Base-by-base conservation (phyloP, 352 stramenopile genomes). In the Globisporangium mamillatum region DNA sequence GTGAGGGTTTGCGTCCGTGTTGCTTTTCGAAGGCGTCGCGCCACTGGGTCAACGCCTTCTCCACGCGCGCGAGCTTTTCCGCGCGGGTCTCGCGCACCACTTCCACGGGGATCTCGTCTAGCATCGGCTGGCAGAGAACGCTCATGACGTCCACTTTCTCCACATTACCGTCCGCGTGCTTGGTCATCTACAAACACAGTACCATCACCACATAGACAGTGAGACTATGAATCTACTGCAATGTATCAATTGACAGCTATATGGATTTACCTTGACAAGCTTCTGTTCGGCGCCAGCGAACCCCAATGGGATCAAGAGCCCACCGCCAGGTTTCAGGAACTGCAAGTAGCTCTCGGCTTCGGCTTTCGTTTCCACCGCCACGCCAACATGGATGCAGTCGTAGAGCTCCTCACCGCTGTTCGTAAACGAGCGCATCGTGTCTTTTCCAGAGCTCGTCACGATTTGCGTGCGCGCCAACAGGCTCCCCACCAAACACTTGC, bases 81-180 rank as follows among this genome's bases (percentile, higher is more conserved):
- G 76, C 29, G 9, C 82, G 84, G 27, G 80, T 91, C 60, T 95
- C 82, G 4, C 65, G 73, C 7, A 82, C 67, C 57, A 85, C 38
- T 4, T 79, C 65, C 1, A 89, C 75, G 0, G 87, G 85, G 4
- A 81, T 67, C 20, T 67, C 75, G 67, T 91, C 78, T 14, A 94
- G 70, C 68, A 95, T 90, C 1, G 88, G 88, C 63, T 95, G 88
- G 25, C 88, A 95, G 27, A 95, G 72, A 50, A 95, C 88, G 63
- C 84, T 93, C 86, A 95, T 94, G 52, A 95, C 66, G 56, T 92
- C 86, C 5, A 77, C 63, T 55, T 92, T 94, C 25, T 79, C 72
- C 6, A 92, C 77, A 7, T 75, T 75, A 25, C 84, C 83, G 61
- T 90, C 71, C 9, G 29, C 38, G 63, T 76, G 67, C 67, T 93